phyloP scores from a whole-genome alignment of 306 rosid species.

The Clitoria ternatea region DNA sequence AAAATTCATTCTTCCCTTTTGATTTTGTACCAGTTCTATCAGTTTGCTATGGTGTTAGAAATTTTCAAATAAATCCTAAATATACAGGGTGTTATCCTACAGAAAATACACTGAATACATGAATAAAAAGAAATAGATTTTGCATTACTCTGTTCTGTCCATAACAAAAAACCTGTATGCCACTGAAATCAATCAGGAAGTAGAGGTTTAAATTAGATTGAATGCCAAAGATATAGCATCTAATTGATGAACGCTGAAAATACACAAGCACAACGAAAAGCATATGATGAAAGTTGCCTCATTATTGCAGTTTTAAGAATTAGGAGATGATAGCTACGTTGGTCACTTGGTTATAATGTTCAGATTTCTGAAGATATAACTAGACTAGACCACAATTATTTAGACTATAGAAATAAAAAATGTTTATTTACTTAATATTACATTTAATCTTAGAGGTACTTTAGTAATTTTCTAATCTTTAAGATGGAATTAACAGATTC shows the following conservation, averaged over 20 bases:
- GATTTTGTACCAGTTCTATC: too few species aligned
- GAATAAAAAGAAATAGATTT: neutral
- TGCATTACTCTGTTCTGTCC: neutral
- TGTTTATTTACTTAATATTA: neutral
- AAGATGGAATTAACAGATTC: neutral
- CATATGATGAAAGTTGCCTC: neutral
- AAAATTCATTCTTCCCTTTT: too few species aligned
- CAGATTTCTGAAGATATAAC: neutral
- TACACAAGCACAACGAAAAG: neutral
- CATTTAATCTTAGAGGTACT: neutral
- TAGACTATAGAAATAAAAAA: neutral
- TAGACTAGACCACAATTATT: neutral
- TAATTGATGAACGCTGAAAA: neutral
- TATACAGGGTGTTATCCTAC: neutral
- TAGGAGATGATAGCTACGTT: neutral
- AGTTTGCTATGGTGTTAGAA: neutral
- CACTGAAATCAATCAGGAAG: neutral
- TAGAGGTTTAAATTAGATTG: neutral
- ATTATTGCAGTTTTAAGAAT: neutral
- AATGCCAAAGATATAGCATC: neutral
- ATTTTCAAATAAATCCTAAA: slow-evolving; percentile 7
- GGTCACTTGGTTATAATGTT: neutral
- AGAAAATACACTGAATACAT: neutral
- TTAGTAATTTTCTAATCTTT: neutral
- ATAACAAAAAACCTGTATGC: neutral